Base-by-base conservation (phyloP, 2,329 filamentous ascomycete genomes). In the Plenodomus lindquistii region DNA sequence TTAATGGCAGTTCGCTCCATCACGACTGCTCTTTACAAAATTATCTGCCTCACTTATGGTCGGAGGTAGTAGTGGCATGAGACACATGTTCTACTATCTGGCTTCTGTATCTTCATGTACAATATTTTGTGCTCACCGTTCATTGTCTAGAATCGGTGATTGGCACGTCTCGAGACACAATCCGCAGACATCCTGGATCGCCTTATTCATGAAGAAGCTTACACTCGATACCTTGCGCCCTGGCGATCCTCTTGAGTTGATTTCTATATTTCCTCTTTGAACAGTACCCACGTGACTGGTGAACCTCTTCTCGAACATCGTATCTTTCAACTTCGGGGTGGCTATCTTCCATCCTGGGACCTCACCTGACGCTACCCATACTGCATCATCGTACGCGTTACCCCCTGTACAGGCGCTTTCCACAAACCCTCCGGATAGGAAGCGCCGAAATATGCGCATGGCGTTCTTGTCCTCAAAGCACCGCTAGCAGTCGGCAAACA, bases 251-350 rank as follows among this genome's bases (percentile, higher is more conserved):
- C 27, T 13, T 15, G 9, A 7, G 15, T 4, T 31, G 4, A 8
- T 31, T 31, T 15, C 27, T 31, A 31, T 31, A 31, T 10, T 31
- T 8, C 27, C 11, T 8, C 27, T 31, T 31, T 8, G 27, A 31
- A 8, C 27, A 31, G 15, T 31, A 31, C 4, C 6, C 27, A 8
- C 15, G 27, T 4, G 27, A 31, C 11, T 31, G 6, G 4, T 31
- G 11, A 8, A 31, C 15, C 4, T 31, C 4, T 31, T 31, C 27
- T 15, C 27, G 27, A 24, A 24, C 37, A 42, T 47, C 48, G 38
- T 47, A 51, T 37, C 36, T 21, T 17, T 47, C 31, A 47, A 18
- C 6, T 17, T 36, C 11, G 40, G 44, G n/a, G 48, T 51, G 9
- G 48, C 48, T 11, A 21, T 24, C 29, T 42, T 47, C 40, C 48